Percentiles rank a stretch among this genome's conserved stretches.
phyloP scores from a whole-genome alignment of 257 asterid genomes.

The Primulina tabacum region DNA sequence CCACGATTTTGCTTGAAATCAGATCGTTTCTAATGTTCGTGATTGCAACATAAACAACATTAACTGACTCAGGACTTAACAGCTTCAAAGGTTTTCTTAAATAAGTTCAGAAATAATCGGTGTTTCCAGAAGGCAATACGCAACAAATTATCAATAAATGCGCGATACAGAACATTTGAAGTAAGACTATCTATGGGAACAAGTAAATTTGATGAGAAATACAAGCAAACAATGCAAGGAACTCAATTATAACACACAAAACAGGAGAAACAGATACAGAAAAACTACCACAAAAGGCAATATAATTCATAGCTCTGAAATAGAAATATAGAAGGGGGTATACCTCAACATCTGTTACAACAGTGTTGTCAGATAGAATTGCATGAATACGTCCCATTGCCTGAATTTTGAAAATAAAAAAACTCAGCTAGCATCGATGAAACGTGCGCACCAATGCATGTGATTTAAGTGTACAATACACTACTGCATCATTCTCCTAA shows the following conservation, averaged over 20 bases:
- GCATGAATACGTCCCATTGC: constrained; percentile 88
- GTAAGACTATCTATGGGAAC: not conserved
- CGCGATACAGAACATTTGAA: not conserved
- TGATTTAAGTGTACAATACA: not conserved
- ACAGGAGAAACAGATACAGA: not conserved
- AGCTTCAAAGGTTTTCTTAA: not conserved
- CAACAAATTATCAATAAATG: not conserved
- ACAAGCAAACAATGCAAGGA: not conserved
- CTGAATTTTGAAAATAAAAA: constrained; percentile 29
- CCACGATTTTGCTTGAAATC: not conserved
- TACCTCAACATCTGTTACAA: constrained; percentile 79
- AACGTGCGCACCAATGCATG: not conserved
- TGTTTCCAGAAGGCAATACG: not conserved
- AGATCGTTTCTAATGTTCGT: too few species aligned
- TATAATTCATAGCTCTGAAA: not conserved
- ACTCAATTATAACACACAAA: not conserved
- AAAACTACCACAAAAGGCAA: not conserved
- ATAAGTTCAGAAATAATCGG: not conserved
- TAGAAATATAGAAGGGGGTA: constrained; percentile 1
- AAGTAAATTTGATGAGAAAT: not conserved
- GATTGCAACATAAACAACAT: too few species aligned
- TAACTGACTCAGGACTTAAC: not conserved
- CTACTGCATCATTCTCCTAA: not conserved
- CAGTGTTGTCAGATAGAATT: constrained; percentile 67
- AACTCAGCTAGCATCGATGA: not conserved